Evolutionary conservation across 768 basidiomycete genomes (phyloP).

Genomic region (Solioccasus polychromus): DNA sequence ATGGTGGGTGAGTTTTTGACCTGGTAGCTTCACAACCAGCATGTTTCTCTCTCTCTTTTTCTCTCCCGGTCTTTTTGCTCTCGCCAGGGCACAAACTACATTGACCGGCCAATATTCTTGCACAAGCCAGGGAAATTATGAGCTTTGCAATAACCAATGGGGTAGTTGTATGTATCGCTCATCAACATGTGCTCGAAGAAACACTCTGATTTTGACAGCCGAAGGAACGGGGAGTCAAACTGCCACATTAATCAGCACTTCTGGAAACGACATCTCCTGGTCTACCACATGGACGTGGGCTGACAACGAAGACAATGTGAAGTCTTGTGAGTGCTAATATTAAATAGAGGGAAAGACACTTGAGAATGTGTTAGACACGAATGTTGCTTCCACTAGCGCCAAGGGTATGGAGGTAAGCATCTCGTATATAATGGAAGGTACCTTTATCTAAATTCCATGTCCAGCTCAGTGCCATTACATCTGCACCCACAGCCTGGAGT

Average conservation of each 20-base stretch:
- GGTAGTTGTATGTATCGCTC: slow-evolving; percentile 33
- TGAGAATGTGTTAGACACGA: slow-evolving; percentile 44
- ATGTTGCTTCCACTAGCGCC: slow-evolving; percentile 43
- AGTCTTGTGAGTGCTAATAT: slow-evolving; percentile 43
- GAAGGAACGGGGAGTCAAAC: slow-evolving; percentile 47
- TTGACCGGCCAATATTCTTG: slow-evolving; percentile 46
- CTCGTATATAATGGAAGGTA: background rate
- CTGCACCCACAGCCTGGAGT: slow-evolving; percentile 49
- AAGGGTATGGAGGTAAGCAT: slow-evolving; percentile 45
- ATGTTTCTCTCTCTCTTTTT: slow-evolving; percentile 16
- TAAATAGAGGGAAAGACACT: background rate
- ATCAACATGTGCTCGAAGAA: background rate
- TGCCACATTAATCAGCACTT: slow-evolving; percentile 43
- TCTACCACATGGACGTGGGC: slow-evolving; percentile 55
- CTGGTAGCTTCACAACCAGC: too few relatives aligned
- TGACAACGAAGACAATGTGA: slow-evolving; percentile 48
- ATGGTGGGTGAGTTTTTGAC: too few relatives aligned
- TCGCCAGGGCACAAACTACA: slow-evolving; percentile 4
- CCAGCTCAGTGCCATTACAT: slow-evolving; percentile 40
- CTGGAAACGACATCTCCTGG: slow-evolving; percentile 47
- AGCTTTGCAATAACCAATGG: slow-evolving; percentile 60
- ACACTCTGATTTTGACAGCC: slow-evolving; percentile 29
- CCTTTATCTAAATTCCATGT: background rate
- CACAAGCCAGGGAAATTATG: slow-evolving; percentile 43
- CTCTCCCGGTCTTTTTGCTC: slow-evolving; percentile 4